Evolutionary conservation across 441 rosid species (phyloP), one percentile per base, ranked within the genome.

Genomic region (Gossypium davidsonii): DNA sequence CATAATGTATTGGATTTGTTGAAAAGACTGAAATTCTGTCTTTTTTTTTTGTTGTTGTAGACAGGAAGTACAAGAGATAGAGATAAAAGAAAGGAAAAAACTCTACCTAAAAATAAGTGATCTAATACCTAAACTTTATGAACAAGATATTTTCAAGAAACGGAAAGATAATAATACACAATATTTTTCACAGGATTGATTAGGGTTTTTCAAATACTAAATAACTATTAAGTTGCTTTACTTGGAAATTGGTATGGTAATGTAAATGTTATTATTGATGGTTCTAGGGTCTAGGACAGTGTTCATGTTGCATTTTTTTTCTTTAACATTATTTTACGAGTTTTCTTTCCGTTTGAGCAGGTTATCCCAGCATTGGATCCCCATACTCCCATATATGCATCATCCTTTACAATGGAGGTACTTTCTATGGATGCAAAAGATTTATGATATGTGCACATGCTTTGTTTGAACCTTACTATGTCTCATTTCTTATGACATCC

Each of bases 321-420:
- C 17, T 37, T 23, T 44, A 39, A 26, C 66, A 12, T n/a, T 25
- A 11, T 59, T 62, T 73, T 63, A 25, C 23, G 9, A 8, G 49
- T 48, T 78, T 7, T 59, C 62, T 62, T 23, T 52, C 53, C 79
- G 66, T 72, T 73, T 75, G 75, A 73, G 67, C 92, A 92, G 98
- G 98, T 94, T 60, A 85, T 94, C 77, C 97, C 98, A 5, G 96
- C 97, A 49, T 72, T 94, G 87, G 98, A 94, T 84, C 42, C 87
- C 61, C 76, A 71, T 68, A 92, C 97, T 31, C 97, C 98, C 14
- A 91, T 94, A 82, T 92, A 74, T 78, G 89, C 98, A 15, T 94
- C 98, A 67, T 94, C 98, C 76, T 94, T 94, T 73, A 94, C 98
- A 67, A 89, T 89, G 97, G 98, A 94, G 98, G 98, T 94, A 82